Evolutionary conservation across 2,329 filamentous ascomycete genomes (phyloP).

Genomic region (Ceratocystis lukuohia): DNA sequence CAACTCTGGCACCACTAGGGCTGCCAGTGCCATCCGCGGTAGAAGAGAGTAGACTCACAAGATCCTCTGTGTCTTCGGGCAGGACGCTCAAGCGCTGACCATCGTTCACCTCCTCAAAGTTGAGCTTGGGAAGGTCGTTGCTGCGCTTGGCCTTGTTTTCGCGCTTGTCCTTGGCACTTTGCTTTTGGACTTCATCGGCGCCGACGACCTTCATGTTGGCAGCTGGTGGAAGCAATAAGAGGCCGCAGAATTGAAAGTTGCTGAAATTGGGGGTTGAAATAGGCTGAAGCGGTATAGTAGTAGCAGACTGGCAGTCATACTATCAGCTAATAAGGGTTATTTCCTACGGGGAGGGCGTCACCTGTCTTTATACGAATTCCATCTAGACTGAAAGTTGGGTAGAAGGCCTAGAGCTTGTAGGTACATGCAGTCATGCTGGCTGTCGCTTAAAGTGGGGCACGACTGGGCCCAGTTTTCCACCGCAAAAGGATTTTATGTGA

Average conservation of each 20-base stretch:
- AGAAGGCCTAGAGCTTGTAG: neutral
- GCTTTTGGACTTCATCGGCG: neutral
- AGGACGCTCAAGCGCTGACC: slow-evolving; percentile 31
- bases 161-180: neutral
- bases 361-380: too few relatives aligned
- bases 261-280: neutral
- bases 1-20: neutral
- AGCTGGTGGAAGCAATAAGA: neutral
- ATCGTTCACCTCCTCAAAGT: slow-evolving; percentile 30
- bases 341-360: too few relatives aligned
- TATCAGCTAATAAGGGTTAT: too few relatives aligned
- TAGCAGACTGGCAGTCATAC: neutral
- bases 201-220: slow-evolving; percentile 8
- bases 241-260: neutral
- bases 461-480: neutral
- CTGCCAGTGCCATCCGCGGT: slow-evolving; percentile 1
- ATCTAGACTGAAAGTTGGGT: too few relatives aligned
- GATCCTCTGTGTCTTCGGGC: slow-evolving; percentile 35
- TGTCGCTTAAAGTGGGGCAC: slow-evolving; percentile 1
- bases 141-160: neutral
- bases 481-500: neutral
- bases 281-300: too few relatives aligned
- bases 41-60: slow-evolving; percentile 27
- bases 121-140: neutral
- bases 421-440: neutral